Conservation (phyloP, 1,139 yeast species). For the Hemisphaericaspora xylanilytica region DNA sequence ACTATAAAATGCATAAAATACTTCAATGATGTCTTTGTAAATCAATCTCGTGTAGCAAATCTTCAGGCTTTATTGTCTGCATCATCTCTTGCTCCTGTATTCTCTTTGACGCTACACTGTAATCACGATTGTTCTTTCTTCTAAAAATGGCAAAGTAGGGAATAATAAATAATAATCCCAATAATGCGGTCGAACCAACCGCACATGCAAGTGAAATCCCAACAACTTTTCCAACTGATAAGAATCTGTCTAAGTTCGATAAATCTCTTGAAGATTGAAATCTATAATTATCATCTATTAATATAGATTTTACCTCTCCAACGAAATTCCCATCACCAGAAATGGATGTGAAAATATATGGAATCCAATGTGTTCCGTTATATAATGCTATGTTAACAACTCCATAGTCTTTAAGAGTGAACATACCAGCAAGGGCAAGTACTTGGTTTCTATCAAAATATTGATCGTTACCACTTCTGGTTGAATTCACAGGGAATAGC, state of each 20-base stretch:
- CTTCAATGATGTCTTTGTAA: conserved; percentile 31
- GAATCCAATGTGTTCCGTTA: conserved; percentile 72
- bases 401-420: conserved; percentile 54
- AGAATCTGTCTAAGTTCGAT: conserved; percentile 16
- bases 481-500: conserved; percentile 34
- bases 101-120: conserved; percentile 34
- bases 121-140: conserved; percentile 20
- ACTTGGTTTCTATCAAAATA: conserved; percentile 45
- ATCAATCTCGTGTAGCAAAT: conserved; percentile 60
- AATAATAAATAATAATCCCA: conserved; percentile 62
- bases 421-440: conserved; percentile 62
- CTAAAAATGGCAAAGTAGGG: conserved; percentile 50
- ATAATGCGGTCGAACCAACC: conserved; percentile 67
- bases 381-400: conserved; percentile 63
- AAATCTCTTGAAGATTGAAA: conserved; percentile 41
- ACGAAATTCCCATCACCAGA: conserved; percentile 19
- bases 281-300: conserved; percentile 37
- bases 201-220: conserved; percentile 88
- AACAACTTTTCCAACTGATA: conserved; percentile 71
- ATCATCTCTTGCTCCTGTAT: conserved; percentile 67
- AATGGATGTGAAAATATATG: conserved; percentile 47
- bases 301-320: conserved; percentile 34
- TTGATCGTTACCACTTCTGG: conserved; percentile 27
- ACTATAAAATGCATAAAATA: not conserved
- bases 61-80: conserved; percentile 63